phyloP scores from a whole-genome alignment of 441 rosid genomes.

The Adansonia gregorii region DNA sequence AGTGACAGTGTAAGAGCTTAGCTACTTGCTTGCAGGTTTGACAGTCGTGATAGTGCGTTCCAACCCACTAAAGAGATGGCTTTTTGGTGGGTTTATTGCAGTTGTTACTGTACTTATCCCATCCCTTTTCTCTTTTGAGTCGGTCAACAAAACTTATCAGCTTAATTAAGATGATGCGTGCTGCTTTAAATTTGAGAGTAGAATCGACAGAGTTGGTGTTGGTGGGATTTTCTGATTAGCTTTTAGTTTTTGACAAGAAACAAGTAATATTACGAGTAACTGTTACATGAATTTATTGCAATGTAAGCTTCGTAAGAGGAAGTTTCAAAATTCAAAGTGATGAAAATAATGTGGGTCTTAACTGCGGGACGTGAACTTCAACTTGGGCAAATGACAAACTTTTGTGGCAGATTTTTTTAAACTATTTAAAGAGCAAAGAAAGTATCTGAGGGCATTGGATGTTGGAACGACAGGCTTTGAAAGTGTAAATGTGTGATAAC shows the following conservation, averaged over 20 bases:
- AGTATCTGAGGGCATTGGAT: neutral
- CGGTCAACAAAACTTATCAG: neutral
- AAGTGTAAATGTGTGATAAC: neutral
- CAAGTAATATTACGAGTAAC: neutral
- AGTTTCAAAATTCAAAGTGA: neutral
- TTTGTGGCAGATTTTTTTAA: neutral
- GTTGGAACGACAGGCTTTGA: neutral
- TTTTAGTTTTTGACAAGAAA: neutral
- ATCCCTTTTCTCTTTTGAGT: neutral
- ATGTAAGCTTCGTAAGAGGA: neutral
- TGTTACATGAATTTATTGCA: neutral
- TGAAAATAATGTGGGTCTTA: neutral
- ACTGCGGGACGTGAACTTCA: neutral
- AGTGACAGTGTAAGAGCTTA: neutral
- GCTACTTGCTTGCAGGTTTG: neutral
- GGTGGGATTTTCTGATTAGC: neutral
- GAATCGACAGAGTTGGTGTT: neutral
- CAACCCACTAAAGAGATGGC: neutral
- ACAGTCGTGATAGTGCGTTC: conserved; percentile 13
- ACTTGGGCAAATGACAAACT: neutral
- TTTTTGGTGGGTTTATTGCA: neutral
- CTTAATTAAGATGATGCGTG: neutral
- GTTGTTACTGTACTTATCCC: neutral
- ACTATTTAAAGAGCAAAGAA: neutral
- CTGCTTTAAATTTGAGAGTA: neutral